Evolutionary conservation across 345 rosid genomes (phyloP), one percentile per base, ranked within the genome.

Genomic region (Hypericum perforatum): DNA sequence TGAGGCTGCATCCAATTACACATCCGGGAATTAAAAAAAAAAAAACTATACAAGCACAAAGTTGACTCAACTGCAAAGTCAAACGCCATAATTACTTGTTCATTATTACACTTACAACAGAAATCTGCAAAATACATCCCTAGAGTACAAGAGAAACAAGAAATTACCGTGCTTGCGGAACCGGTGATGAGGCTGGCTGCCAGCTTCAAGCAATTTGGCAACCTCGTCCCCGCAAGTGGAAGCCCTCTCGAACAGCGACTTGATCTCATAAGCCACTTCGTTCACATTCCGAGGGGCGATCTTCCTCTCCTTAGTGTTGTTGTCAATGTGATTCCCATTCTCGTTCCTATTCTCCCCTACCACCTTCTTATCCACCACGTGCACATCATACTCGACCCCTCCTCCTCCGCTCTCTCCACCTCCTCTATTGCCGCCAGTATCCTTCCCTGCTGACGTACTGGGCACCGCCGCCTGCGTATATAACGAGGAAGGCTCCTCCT

Each of bases 121-220:
- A 22, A 22, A 22, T 22, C 32, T 1, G 2, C 1, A 22, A 22
- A 22, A 22, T 22, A 22, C 32, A 22, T 22, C 32, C 32, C 32
- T 22, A 22, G 32, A 22, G 32, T 1, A 22, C 32, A 1, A 22
- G 32, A 22, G 32, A 22, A 22, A 22, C 32, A 22, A 22, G 32
- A 1, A 22, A 22, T 22, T 22, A 84, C 95, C 92, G 66, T 76
- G 72, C 79, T 86, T 89, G 5, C 82, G 32, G 4, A 4, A 22
- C 32, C 32, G 91, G 62, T 75, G 80, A 64, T 86, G 75, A 39
- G 82, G 94, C 63, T 74, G 78, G 62, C 77, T 86, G 54, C 99
- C 95, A 5, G 64, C 96, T 70, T 89, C 99, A 37, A 94, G 99
- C 76, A 94, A 63, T 70, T 71, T 66, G 6, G 92, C 87, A 52